These are phyloP conservation scores for Colletotrichum sp. DNA, from an alignment of 2,329 filamentous ascomycete genomes.

Conservation along the genomic window DNA sequence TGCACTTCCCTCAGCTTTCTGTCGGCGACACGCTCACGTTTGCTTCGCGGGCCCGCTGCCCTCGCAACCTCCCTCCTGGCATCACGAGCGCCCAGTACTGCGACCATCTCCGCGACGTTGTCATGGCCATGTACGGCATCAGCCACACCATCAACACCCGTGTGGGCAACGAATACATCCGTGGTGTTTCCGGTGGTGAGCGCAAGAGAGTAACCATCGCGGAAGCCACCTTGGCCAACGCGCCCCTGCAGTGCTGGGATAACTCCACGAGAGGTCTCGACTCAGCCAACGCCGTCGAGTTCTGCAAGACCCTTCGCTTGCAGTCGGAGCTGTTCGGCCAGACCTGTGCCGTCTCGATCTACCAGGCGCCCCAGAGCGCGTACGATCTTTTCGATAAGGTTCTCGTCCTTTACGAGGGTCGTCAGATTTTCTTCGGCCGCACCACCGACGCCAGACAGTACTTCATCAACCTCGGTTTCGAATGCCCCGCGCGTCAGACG, in stretches of 20 bases:
- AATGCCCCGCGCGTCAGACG: conserved; percentile 60
- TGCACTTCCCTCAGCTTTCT: conserved; percentile 63
- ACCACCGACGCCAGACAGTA: conserved; percentile 65
- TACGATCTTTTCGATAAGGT: conserved; percentile 71
- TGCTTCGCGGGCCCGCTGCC: conserved; percentile 59
- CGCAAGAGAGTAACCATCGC: conserved; percentile 45
- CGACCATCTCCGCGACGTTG: conserved; percentile 55
- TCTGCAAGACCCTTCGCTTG: conserved; percentile 30
- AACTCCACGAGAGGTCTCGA: conserved; percentile 57
- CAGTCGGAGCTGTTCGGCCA: conserved; percentile 30
- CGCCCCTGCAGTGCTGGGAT: conserved; percentile 38
- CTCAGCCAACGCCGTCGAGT: conserved; percentile 21
- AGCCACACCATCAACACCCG: conserved; percentile 57
- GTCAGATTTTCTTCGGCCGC: conserved; percentile 70
- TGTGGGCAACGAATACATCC: conserved; percentile 61
- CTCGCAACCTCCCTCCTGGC: conserved; percentile 51
- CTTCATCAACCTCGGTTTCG: conserved; percentile 70
- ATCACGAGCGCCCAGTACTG: conserved; percentile 45
- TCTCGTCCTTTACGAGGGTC: conserved; percentile 68
- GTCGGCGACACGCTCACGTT: conserved; percentile 68
- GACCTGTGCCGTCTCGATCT: conserved; percentile 45
- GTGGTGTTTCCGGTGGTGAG: conserved; percentile 61
- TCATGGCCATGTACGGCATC: conserved; percentile 61
- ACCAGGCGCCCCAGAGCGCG: conserved; percentile 65
- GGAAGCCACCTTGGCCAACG: conserved; percentile 34